Base-by-base conservation (phyloP, 257 asterid species). In the Capsicum pubescens region DNA sequence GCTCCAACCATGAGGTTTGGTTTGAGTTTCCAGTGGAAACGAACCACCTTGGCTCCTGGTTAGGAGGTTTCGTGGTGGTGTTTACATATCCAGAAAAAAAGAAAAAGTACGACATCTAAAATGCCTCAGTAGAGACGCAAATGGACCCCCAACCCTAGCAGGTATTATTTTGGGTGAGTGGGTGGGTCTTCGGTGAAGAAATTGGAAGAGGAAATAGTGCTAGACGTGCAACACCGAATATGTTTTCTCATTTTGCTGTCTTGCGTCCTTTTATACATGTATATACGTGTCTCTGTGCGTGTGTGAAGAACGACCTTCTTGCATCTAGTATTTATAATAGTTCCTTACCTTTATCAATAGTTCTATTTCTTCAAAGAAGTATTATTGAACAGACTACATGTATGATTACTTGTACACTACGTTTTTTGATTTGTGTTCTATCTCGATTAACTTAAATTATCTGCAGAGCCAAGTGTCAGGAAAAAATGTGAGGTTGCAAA, bases 401-500 rank as follows among this genome's bases (percentile, higher is more conserved):
- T 35, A 66, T 66, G 48, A 48, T 16, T n/a, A 82, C 55, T 54
- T 68, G 84, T 35, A 67, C 32, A n/a, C 56, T 35, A 67, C 0
- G 35, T 52, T 64, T 69, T 67, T 67, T 16, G 9, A 68, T 21
- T 66, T 82, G 57, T 54, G 21, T 67, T 32, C 76, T 17, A 74
- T 35, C 79, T 57, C 84, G 59, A 84, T 87, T 86, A 83, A 88
- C 87, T 83, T 57, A 64, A 46, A 86, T 70, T 67, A 79, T 87
- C 81, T 80, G 17, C 35, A 95, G 98, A 90, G 97, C 85, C 90
- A 87, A 88, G 21, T 94, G 86, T 81, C 93, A 26, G 98, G 99
- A 56, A 88, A 11, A 88, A 87, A 72, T 58, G 95, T 94, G 85
- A 91, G 63, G 87, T 84, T 86, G 83, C 90, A 87, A 83, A 82